Base-by-base conservation (phyloP, 2,329 filamentous ascomycete species). In the Pyricularia pennisetigena region DNA sequence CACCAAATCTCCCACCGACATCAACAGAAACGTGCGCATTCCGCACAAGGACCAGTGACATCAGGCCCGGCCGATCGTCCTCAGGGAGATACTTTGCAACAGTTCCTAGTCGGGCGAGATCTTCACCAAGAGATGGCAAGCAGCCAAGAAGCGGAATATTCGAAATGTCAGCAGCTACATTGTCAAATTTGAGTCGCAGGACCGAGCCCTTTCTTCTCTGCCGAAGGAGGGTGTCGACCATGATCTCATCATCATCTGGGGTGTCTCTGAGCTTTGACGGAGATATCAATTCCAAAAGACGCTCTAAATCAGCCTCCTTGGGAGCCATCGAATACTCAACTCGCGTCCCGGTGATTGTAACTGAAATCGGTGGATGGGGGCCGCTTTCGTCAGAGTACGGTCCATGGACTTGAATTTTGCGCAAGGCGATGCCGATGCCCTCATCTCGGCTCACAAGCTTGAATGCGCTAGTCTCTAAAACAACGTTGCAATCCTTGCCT, bases 11-110 rank as follows among this genome's bases (percentile, higher is more conserved):
- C 2, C 88, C 85, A 62, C 89, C 90, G 65, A 94, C 76, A 62
- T 90, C 85, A 10, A 92, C 78, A 29, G 83, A 81, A 9, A 86
- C 78, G 30, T 89, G 83, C 7, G 92, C 73, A 23, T 88, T 86
- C 67, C 88, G 86, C 67, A 97, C 77, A 32, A 87, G 82, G 0
- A 85, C 82, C 54, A 99, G 81, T 0, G 90, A 93, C 54, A 99
- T 82, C 24, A 98, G 82, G 0, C 95, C 95, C 2, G 95, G 95
- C 1, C 94, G 87, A 73, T 99, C 94, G 77, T 99, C 95, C 73
- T 99, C 94, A 0, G 95, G 94, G 2, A 99, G 83, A 76, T 98
- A 98, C 75, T 97, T 98, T 7, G 94, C 87, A 29, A 99, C 93
- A 0, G 89, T 94, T 0, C 93, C 92, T 5, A 99, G 82, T 72